Conservation (phyloP, 2,329 filamentous ascomycete species). For the Cercospora berteroae region DNA sequence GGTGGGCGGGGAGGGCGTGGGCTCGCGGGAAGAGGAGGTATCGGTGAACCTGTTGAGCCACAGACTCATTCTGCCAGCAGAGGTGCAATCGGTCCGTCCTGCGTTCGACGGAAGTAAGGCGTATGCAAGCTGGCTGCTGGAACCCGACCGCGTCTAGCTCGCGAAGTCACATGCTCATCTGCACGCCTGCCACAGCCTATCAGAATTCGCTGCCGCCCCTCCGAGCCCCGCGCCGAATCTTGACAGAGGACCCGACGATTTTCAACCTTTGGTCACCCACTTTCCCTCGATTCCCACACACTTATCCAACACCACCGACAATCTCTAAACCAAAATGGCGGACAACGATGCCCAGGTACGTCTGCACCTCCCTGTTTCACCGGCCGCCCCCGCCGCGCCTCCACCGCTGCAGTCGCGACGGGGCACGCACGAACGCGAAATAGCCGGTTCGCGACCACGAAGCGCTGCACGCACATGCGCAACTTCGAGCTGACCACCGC, state of each 20-base stretch:
- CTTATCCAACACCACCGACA: conserved; percentile 34
- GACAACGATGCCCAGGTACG: conserved; percentile 62
- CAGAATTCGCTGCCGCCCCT: not conserved
- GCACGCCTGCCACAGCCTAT: not conserved
- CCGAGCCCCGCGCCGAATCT: not conserved
- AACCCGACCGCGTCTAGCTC: not conserved
- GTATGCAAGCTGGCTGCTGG: not conserved
- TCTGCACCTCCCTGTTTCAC: not conserved
- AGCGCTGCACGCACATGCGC: not conserved
- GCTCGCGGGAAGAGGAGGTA: conserved; percentile 47
- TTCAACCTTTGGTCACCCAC: conserved; percentile 24
- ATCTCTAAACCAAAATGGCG: conserved; percentile 57
- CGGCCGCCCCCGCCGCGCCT: not conserved
- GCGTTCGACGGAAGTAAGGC: not conserved
- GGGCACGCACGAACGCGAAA: conserved; percentile 12
- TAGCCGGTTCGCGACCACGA: conserved; percentile 4
- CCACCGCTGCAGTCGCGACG: not conserved
- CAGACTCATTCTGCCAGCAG: conserved; percentile 53
- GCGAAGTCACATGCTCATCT: conserved; percentile 1
- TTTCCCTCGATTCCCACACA: conserved; percentile 35
- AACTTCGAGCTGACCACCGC: conserved; percentile 20
- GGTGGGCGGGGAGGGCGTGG: conserved; percentile 60
- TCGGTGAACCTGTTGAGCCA: conserved; percentile 80
- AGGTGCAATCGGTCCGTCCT: not conserved
- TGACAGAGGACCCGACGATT: not conserved